Evolutionary conservation across 495 filamentous ascomycete genomes (phyloP).

Genomic region (Cercophora scortea): DNA sequence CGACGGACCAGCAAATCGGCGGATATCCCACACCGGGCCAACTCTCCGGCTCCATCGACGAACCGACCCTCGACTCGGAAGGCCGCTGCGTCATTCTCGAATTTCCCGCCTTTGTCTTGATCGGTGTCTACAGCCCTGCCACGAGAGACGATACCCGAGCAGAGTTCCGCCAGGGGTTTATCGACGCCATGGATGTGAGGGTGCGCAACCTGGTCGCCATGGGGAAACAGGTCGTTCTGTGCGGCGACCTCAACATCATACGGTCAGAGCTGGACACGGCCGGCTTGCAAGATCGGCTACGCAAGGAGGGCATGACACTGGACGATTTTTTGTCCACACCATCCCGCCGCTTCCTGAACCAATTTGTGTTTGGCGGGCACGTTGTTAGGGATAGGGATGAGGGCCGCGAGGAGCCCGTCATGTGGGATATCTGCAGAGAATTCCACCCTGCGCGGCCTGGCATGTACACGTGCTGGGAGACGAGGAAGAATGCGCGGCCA

Average conservation of each 20-base stretch:
- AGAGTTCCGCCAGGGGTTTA: slow-evolving; percentile 73
- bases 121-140: slow-evolving; percentile 86
- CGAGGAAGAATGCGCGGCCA: slow-evolving; percentile 56
- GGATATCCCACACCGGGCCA: not conserved
- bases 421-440: slow-evolving; percentile 80
- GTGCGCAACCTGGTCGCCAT: slow-evolving; percentile 73
- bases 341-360: slow-evolving; percentile 77
- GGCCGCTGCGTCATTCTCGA: slow-evolving; percentile 89
- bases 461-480: slow-evolving; percentile 89
- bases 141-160: slow-evolving; percentile 78
- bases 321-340: slow-evolving; percentile 58
- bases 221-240: slow-evolving; percentile 75
- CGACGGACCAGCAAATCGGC: slow-evolving; percentile 69
- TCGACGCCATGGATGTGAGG: slow-evolving; percentile 70
- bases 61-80: slow-evolving; percentile 28
- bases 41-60: not conserved
- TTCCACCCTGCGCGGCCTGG: slow-evolving; percentile 72
- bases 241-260: slow-evolving; percentile 87
- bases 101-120: slow-evolving; percentile 88
- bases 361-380: slow-evolving; percentile 64
- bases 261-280: slow-evolving; percentile 66
- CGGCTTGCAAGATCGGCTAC: slow-evolving; percentile 56
- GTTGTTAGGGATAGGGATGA: slow-evolving; percentile 64
- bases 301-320: slow-evolving; percentile 44
- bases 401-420: slow-evolving; percentile 62